A percentile compares a stretch with the other conserved stretches of the same genome.
phyloP scores from a whole-genome alignment of 2,329 filamentous ascomycete species.

The Colletotrichum australisinense region DNA sequence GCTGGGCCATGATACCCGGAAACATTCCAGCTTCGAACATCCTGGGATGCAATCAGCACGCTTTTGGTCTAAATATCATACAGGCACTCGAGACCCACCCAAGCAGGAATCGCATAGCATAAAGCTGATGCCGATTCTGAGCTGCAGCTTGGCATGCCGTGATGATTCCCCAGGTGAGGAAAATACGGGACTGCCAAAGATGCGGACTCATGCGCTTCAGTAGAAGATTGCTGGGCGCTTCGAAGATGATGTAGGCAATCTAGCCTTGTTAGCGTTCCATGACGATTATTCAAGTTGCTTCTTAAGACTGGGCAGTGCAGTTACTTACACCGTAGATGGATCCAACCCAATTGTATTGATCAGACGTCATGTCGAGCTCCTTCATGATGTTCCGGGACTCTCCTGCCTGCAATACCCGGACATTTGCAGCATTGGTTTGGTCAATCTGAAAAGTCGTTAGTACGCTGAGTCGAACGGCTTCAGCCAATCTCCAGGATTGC shows the following conservation, averaged over 20 bases:
- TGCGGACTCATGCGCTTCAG: slow-evolving; percentile 49
- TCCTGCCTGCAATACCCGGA: slow-evolving; percentile 56
- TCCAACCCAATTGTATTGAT: slow-evolving; percentile 27
- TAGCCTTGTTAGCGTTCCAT: slow-evolving; percentile 2
- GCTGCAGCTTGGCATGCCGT: slow-evolving; percentile 52
- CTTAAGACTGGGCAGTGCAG: too few relatives aligned
- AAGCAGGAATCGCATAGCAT: slow-evolving; percentile 52
- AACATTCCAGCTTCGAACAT: slow-evolving; percentile 55
- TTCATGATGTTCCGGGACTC: slow-evolving; percentile 46
- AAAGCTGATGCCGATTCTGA: slow-evolving; percentile 50
- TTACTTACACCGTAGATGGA: slow-evolving; percentile 17
- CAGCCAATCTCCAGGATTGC: slow-evolving; percentile 20
- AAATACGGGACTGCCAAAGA: slow-evolving; percentile 50
- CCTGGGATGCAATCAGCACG: not conserved
- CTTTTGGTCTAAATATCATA: too few relatives aligned
- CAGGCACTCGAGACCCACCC: slow-evolving; percentile 38
- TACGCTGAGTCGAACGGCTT: not conserved
- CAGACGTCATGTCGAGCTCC: slow-evolving; percentile 20
- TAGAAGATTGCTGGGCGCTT: slow-evolving; percentile 52
- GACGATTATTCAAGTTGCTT: not conserved
- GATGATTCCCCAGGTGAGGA: slow-evolving; percentile 50
- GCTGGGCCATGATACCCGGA: slow-evolving; percentile 52
- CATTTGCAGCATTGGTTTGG: slow-evolving; percentile 51
- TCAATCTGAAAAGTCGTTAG: slow-evolving; percentile 42
- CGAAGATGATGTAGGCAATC: slow-evolving; percentile 54